A percentile compares a stretch with the other conserved stretches of the same genome.
Evolutionary conservation across 176 grass and related monocot genomes (phyloP).

Genomic region (Panicum miliaceum): DNA sequence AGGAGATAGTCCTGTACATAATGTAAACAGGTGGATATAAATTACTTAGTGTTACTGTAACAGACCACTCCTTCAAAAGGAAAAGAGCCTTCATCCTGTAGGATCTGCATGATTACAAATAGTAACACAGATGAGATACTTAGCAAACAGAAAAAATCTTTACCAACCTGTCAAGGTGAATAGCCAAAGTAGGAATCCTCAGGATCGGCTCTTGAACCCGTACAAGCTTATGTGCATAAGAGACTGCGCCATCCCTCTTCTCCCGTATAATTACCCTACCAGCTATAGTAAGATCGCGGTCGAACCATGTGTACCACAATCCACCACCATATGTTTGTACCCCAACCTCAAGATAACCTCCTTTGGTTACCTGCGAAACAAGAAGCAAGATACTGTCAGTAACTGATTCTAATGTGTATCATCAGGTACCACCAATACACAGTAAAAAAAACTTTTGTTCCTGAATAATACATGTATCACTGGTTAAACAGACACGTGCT

Average conservation of each 20-base stretch:
- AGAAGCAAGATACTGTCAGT: constrained; percentile 4
- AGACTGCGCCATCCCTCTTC: constrained; percentile 50
- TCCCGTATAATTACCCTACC: constrained; percentile 80
- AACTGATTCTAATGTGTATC: constrained; percentile 1
- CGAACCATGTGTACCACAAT: constrained; percentile 98
- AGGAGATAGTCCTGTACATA: constrained; percentile 55
- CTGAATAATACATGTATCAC: neutral
- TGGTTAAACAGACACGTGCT: neutral
- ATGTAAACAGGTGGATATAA: constrained; percentile 2
- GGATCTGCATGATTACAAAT: neutral
- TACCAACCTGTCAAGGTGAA: constrained; percentile 85
- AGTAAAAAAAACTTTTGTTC: neutral
- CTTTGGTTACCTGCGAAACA: constrained; percentile 73
- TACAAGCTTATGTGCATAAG: constrained; percentile 81
- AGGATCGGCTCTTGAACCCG: constrained; percentile 76
- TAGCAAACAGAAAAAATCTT: neutral
- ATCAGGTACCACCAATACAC: neutral
- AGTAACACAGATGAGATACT: constrained; percentile 12
- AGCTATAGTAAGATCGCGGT: constrained; percentile 89
- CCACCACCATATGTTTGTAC: constrained; percentile 95
- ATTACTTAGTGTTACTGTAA: neutral
- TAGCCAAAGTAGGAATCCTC: constrained; percentile 91
- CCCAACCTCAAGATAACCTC: constrained; percentile 89
- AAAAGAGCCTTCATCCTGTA: neutral
- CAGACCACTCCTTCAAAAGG: neutral